Base-by-base conservation (phyloP, 805 yeast genomes). In the Lipomyces yamanashiensis region DNA sequence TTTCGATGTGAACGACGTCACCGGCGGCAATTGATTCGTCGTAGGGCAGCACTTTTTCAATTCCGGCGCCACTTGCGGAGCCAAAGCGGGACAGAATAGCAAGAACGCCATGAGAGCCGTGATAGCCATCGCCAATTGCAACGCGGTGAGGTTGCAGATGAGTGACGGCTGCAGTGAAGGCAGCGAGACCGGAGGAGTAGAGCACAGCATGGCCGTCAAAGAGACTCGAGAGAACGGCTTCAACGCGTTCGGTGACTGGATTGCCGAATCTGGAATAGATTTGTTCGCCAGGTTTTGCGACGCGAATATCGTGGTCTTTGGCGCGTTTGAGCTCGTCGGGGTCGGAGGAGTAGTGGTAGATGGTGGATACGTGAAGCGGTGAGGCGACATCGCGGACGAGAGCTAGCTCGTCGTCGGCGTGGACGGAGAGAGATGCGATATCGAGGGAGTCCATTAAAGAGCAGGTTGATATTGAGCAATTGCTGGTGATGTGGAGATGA, bases 281-380 rank as follows among this genome's bases (percentile, higher is more conserved):
- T 7, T 81, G 82, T n/a, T 70, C 56, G 28, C 70, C 73, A 12
- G 75, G 70, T 40, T 73, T 40, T 62, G 68, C 55, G 44, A 68
- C 66, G 62, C 71, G 70, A 44, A 75, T 74, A 21, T 61, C 65
- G 33, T 37, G 58, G 2, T 61, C 68, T 28, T 34, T 34, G 2
- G 74, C 76, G 7, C 85, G 80, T 13, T 78, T 72, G 51, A 89
- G 78, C 28, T 85, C 77, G 0, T 73, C 78, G 1, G 92, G 91
- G 66, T 89, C 82, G 2, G 79, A 74, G 36, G 83, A 76, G 75
- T 92, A 92, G 59, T 84, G 80, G 75, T 79, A 92, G 0, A 96
- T 92, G 1, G 97, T 88, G 1, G 95, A 76, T 2, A 90, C 87
- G 67, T 89, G 89, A 63, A 92, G 87, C 28, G 98, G 96, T 7